A percentile compares a stretch with the other conserved stretches of the same genome.
Conservation (phyloP, 768 basidiomycete species). For the Pleurotus salmoneostramineus region DNA sequence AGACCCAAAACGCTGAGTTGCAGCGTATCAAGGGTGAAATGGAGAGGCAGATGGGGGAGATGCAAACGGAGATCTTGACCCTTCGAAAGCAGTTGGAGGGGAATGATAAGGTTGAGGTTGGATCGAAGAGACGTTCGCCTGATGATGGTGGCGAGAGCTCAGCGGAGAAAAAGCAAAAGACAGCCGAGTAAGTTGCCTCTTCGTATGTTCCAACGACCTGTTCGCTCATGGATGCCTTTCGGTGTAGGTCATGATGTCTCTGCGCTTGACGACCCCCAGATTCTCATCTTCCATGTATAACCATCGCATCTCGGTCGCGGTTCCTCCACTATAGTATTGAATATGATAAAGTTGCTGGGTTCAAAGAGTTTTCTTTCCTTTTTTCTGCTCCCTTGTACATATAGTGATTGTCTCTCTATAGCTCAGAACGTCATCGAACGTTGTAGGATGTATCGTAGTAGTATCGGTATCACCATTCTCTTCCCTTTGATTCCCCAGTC, state of each 20-base stretch:
- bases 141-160: background rate
- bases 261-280: background rate
- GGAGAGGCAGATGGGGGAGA: conserved; percentile 54
- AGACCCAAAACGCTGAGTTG: conserved; percentile 29
- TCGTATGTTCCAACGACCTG: no score
- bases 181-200: background rate
- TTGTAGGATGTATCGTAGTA: no score
- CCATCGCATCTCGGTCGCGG: background rate
- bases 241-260: no score
- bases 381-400: background rate
- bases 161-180: background rate
- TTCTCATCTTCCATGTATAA: background rate
- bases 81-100: conserved; percentile 3
- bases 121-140: conserved; percentile 3
- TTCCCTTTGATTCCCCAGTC: no score
- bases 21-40: conserved; percentile 77
- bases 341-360: background rate
- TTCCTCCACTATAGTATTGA: background rate
- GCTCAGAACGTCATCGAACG: no score
- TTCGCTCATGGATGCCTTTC: background rate
- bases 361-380: background rate
- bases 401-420: background rate
- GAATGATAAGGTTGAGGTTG: conserved; percentile 1
- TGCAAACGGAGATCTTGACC: conserved; percentile 53
- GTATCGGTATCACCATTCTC: no score